Base-by-base conservation (phyloP, 2,329 filamentous ascomycete genomes). In the Simplicillium sp. region DNA sequence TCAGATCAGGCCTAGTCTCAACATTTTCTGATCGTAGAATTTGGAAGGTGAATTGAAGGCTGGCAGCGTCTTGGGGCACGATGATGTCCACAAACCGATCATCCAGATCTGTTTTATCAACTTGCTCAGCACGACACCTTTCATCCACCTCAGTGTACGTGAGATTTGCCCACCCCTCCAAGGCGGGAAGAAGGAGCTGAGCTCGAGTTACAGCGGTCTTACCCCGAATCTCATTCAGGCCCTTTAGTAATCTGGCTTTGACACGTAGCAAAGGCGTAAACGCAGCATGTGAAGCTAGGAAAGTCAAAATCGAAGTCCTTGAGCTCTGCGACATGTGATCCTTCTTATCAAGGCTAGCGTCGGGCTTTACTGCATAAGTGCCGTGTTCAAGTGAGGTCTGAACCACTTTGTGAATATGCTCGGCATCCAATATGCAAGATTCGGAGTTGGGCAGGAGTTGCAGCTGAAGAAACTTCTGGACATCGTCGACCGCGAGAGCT, bases 371-470 rank as follows among this genome's bases (percentile, higher is more conserved):
- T 25, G 56, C 54, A 25, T 64, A 65, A 48, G 61, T 68, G 14
- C 68, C 64, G 29, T 59, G 58, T 46, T 65, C 62, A 38, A 67
- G 58, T 11, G 55, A 51, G 6, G 55, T 50, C 36, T 64, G 63
- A 5, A 95, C 58, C 3, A 81, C 72, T 15, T 75, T 75, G 18
- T 73, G 66, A 35, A 95, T 70, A 45, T 92, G 81, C 20, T 73
- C 75, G 4, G 77, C 66, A 54, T 97, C 88, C 49, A 96, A 75
- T 3, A 90, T 72, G 53, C 83, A 94, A 60, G 96, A 92, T 60
- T 96, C 89, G 9, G 95, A 64, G 2, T 74, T 76, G 1, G 86
- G 86, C 15, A 87, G 59, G n/a, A 96, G 62, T 31, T 84, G 70
- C 15, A 76, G 68, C 15, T 77, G 71, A 1, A 92, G 54, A 15